Evolutionary conservation across 306 rosid genomes (phyloP).

Genomic region (Cucurbita argyrosperma): DNA sequence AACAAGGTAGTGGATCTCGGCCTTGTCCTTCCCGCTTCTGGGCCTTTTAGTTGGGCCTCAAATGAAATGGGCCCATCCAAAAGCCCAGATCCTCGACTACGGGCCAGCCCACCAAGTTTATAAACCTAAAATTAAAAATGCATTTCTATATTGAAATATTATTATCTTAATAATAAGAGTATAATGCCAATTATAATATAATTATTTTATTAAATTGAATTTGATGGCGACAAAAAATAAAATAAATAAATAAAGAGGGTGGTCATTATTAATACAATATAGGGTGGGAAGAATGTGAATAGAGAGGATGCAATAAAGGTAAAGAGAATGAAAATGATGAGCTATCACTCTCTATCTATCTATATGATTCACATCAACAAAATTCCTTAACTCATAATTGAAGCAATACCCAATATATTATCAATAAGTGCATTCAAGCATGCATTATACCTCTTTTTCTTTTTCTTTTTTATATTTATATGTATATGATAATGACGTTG

Average conservation of each 20-base stretch:
- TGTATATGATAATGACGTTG: too few relatives aligned
- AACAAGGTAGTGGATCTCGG: not conserved
- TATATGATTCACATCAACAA: constrained; percentile 3
- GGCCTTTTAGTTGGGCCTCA: not conserved
- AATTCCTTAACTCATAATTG: constrained; percentile 1
- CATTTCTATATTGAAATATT: not conserved
- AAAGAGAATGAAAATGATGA: constrained; percentile 2
- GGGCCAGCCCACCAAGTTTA: not conserved
- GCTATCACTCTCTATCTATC: not conserved
- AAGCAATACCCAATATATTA: not conserved
- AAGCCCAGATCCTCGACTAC: not conserved
- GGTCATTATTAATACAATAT: not conserved
- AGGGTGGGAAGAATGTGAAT: not conserved
- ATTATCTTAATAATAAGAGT: too few relatives aligned
- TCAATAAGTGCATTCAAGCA: not conserved
- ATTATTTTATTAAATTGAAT: not conserved
- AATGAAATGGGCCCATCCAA: not conserved
- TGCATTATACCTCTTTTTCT: not conserved
- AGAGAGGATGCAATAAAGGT: not conserved
- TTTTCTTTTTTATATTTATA: not conserved
- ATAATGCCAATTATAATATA: not conserved
- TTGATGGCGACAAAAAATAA: not conserved
- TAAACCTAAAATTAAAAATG: not conserved
- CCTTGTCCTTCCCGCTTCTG: not conserved
- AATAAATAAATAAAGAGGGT: not conserved